phyloP scores from a whole-genome alignment of 148 eudicot species.

The Vaccinium macrocarpon region DNA sequence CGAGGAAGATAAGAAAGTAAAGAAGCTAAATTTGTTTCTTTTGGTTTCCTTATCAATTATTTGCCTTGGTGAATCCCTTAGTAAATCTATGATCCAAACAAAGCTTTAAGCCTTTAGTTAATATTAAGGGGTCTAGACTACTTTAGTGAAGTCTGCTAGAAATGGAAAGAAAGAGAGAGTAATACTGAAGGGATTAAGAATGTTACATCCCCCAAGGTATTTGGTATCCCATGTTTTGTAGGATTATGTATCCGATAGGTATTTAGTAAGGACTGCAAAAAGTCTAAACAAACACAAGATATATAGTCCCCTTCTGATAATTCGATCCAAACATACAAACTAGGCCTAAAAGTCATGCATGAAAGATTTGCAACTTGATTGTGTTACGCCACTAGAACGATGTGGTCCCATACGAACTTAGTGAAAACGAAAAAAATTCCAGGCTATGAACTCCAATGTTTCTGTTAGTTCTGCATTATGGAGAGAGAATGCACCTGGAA shows the following conservation, averaged over 20 bases:
- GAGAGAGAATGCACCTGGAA: slow-evolving; percentile 42
- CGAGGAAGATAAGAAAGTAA: background rate
- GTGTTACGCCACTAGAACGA: background rate
- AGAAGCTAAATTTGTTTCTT: background rate
- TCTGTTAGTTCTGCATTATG: background rate
- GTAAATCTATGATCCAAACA: background rate
- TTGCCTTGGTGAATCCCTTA: background rate
- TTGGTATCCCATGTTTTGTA: background rate
- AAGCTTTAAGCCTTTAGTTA: background rate
- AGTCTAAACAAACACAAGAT: background rate
- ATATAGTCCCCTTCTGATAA: background rate
- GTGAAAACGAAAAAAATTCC: background rate
- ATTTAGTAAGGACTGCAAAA: background rate
- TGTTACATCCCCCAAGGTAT: background rate
- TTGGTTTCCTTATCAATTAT: no score
- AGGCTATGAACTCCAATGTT: background rate
- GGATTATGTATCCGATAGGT: background rate
- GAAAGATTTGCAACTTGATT: background rate
- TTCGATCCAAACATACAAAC: background rate
- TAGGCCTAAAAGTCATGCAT: background rate
- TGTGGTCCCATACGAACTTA: slow-evolving; percentile 1
- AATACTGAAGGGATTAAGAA: background rate
- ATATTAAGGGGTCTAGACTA: background rate
- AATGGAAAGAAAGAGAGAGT: no score
- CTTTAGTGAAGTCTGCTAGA: background rate